A percentile compares a stretch with the other conserved stretches of the same genome.
phyloP scores from a whole-genome alignment of 2,329 filamentous ascomycete species.

The Sporothrix variecibatus region DNA sequence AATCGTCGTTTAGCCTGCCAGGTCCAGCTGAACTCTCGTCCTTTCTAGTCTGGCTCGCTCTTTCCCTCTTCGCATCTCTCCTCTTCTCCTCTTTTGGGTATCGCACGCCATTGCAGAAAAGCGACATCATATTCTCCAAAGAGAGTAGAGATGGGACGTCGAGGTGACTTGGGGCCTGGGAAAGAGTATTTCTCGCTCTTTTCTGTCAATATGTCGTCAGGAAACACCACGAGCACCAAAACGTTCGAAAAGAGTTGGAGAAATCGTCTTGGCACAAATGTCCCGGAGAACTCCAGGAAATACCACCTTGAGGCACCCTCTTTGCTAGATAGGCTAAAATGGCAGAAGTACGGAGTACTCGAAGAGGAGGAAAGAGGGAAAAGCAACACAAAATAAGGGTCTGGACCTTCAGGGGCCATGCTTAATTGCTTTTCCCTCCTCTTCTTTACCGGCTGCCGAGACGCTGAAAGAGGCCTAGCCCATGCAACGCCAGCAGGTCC shows the following conservation, averaged over 20 bases:
- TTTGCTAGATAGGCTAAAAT: not conserved
- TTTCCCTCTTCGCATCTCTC: not conserved
- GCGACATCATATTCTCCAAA: not conserved
- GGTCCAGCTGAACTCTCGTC: not conserved
- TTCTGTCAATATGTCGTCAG: not conserved
- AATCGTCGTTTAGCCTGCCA: not conserved
- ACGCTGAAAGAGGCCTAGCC: not conserved
- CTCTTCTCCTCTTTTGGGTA: not conserved
- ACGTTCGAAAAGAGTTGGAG: not conserved
- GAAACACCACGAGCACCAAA: not conserved
- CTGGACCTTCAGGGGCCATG: not conserved
- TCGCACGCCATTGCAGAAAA: not conserved
- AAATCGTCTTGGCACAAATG: not conserved
- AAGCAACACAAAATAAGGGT: not conserved
- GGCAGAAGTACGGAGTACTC: not conserved
- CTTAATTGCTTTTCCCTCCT: not conserved
- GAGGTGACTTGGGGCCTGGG: not conserved
- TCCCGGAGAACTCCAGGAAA: not conserved
- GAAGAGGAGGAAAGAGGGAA: not conserved
- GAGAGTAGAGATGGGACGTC: not conserved
- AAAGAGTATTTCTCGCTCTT: not conserved
- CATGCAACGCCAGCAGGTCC: not conserved
- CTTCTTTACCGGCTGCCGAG: not conserved
- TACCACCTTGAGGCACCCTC: not conserved
- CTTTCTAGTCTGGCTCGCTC: not conserved